Conservation (phyloP, 257 asterid genomes). For the Thymus quinquecostatus region DNA sequence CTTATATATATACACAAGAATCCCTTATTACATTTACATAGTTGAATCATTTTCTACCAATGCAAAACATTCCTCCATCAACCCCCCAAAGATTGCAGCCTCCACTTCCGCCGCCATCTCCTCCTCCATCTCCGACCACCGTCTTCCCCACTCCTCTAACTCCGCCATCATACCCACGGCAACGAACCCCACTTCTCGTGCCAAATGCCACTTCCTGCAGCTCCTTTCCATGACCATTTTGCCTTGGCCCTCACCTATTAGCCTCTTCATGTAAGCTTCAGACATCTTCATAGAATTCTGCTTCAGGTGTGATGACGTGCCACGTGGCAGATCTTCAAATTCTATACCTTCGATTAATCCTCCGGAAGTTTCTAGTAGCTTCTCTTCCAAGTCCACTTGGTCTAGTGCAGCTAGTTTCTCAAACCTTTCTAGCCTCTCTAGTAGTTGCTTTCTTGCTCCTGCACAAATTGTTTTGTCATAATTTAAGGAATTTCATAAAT, state of each 20-base stretch:
- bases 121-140: neutral
- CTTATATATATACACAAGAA: too few relatives aligned
- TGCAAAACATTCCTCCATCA: slow-evolving; percentile 9
- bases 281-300: slow-evolving; percentile 3
- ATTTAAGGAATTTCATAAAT: too few relatives aligned
- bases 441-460: slow-evolving; percentile 75
- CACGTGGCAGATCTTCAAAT: slow-evolving; percentile 20
- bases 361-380: slow-evolving; percentile 51
- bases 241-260: slow-evolving; percentile 30
- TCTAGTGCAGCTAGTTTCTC: slow-evolving; percentile 72
- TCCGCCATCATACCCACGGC: slow-evolving; percentile 18
- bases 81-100: neutral
- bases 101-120: slow-evolving; percentile 5
- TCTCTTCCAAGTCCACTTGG: slow-evolving; percentile 66
- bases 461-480: too few relatives aligned
- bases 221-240: neutral
- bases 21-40: neutral
- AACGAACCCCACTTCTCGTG: neutral
- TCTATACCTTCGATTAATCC: slow-evolving; percentile 23
- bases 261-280: slow-evolving; percentile 39
- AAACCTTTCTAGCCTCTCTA: slow-evolving; percentile 67
- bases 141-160: slow-evolving; percentile 41
- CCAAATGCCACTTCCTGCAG: neutral
- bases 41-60: neutral
- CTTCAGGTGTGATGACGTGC: neutral